Percentiles rank a stretch among this genome's conserved stretches.
Evolutionary conservation across 2,329 filamentous ascomycete genomes (phyloP).

Genomic region (Neonectria coccinea): DNA sequence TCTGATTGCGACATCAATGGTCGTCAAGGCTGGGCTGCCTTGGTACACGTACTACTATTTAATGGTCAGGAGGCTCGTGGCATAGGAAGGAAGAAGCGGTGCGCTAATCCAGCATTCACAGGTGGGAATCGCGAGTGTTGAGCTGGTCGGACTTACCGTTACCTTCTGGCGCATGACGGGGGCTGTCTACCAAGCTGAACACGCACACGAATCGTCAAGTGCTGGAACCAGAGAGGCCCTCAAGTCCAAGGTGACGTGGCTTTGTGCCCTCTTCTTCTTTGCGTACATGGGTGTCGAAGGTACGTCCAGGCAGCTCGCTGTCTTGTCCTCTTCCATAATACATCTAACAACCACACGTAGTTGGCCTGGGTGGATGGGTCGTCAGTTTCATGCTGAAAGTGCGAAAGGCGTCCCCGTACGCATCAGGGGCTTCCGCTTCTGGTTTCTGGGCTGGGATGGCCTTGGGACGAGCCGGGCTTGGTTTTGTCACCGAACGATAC

Average conservation of each 20-base stretch:
- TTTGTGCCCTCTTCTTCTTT: conserved; percentile 75
- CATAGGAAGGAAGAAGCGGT: not conserved
- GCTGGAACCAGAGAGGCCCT: conserved; percentile 55
- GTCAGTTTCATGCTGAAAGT: conserved; percentile 83
- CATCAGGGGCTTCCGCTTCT: conserved; percentile 77
- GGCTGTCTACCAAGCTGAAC: conserved; percentile 61
- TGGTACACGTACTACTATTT: conserved; percentile 81
- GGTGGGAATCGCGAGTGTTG: conserved; percentile 64
- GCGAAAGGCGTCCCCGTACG: conserved; percentile 72
- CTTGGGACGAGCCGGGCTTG: conserved; percentile 72
- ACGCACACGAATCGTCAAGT: conserved; percentile 43
- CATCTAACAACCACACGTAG: conserved; percentile 40
- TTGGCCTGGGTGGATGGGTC: conserved; percentile 82
- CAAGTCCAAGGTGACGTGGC: conserved; percentile 69
- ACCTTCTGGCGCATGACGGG: conserved; percentile 72
- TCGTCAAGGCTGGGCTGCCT: conserved; percentile 66
- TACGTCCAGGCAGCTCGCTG: conserved; percentile 8
- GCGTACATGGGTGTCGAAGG: conserved; percentile 79
- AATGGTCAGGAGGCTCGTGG: conserved; percentile 64
- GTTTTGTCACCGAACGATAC: conserved; percentile 75
- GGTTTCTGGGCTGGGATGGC: conserved; percentile 87
- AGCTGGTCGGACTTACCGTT: conserved; percentile 62
- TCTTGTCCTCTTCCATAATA: rapidly evolving
- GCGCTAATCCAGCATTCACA: conserved; percentile 29
- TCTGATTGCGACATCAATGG: conserved; percentile 74